Conservation (phyloP, 2,329 filamentous ascomycete genomes). For the Pseudocercospora fuligena region DNA sequence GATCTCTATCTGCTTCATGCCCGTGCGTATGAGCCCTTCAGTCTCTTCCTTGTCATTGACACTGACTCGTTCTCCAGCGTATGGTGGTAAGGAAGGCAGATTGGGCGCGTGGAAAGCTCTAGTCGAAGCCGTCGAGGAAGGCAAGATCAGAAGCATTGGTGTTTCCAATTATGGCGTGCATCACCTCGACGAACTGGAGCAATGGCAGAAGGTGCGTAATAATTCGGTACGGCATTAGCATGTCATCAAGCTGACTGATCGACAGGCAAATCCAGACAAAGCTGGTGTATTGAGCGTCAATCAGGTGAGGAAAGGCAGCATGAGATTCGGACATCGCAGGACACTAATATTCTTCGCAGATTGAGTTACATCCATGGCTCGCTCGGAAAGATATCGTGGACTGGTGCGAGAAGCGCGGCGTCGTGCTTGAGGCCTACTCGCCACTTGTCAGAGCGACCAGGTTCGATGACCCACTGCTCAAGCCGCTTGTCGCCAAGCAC, state of each 20-base stretch:
- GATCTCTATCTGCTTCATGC: conserved; percentile 58
- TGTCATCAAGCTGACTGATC: neutral
- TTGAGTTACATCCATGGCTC: conserved; percentile 90
- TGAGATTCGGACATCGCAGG: neutral
- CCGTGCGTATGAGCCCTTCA: neutral
- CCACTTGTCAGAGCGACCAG: conserved; percentile 49
- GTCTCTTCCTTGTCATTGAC: neutral
- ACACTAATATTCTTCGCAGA: neutral
- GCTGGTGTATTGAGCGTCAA: conserved; percentile 78
- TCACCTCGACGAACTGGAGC: conserved; percentile 59
- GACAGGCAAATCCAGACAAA: conserved; percentile 49
- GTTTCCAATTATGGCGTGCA: conserved; percentile 62
- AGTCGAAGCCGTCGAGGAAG: conserved; percentile 57
- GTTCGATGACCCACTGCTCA: conserved; percentile 59
- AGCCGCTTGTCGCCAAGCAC: conserved; percentile 60
- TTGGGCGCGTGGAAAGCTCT: conserved; percentile 60
- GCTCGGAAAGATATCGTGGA: conserved; percentile 75
- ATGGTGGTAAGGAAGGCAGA: conserved; percentile 55
- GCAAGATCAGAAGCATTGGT: conserved; percentile 59
- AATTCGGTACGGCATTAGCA: neutral
- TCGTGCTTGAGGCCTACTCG: conserved; percentile 55
- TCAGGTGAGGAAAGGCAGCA: conserved; percentile 56
- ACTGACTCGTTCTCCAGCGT: conserved; percentile 42
- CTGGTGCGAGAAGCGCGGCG: conserved; percentile 68
- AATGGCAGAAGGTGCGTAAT: conserved; percentile 52